Conservation (phyloP, 257 asterid species). For the Nicotiana sylvestris region DNA sequence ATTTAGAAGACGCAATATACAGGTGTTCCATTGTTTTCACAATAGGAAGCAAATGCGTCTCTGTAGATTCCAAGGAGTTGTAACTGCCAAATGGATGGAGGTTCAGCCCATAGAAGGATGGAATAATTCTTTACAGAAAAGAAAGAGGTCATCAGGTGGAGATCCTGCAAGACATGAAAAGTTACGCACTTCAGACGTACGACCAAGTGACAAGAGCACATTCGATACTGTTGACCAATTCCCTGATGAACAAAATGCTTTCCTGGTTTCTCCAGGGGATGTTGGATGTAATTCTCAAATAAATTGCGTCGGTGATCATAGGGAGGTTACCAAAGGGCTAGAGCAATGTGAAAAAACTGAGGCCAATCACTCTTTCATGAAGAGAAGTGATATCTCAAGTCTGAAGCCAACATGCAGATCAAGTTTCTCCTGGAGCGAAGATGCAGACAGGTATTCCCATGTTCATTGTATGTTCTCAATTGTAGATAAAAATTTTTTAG, state of each 20-base stretch:
- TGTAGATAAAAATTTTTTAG: not conserved
- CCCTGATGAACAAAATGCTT: constrained; percentile 29
- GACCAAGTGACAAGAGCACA: constrained; percentile 5
- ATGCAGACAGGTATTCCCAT: constrained; percentile 65
- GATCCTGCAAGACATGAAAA: constrained; percentile 33
- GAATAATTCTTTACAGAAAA: constrained; percentile 38
- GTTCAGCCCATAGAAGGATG: constrained; percentile 23
- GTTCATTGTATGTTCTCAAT: not conserved
- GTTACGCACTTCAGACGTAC: constrained; percentile 32
- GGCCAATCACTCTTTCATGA: constrained; percentile 31
- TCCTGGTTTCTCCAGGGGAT: constrained; percentile 30
- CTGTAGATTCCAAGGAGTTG: constrained; percentile 39
- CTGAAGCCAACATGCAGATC: constrained; percentile 41
- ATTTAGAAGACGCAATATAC: constrained; percentile 16
- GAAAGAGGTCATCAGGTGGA: constrained; percentile 37
- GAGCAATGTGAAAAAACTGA: constrained; percentile 41
- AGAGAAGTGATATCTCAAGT: constrained; percentile 46
- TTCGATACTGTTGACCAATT: not conserved
- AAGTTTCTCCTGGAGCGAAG: constrained; percentile 78
- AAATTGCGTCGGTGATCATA: constrained; percentile 25
- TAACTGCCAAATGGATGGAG: constrained; percentile 29
- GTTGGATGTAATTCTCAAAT: constrained; percentile 27
- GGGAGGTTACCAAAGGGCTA: constrained; percentile 30
- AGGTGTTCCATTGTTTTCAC: constrained; percentile 73
- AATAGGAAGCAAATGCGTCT: constrained; percentile 47